Evolutionary conservation across 2,329 filamentous ascomycete species (phyloP).

Genomic region (Colletotrichum australisinense): DNA sequence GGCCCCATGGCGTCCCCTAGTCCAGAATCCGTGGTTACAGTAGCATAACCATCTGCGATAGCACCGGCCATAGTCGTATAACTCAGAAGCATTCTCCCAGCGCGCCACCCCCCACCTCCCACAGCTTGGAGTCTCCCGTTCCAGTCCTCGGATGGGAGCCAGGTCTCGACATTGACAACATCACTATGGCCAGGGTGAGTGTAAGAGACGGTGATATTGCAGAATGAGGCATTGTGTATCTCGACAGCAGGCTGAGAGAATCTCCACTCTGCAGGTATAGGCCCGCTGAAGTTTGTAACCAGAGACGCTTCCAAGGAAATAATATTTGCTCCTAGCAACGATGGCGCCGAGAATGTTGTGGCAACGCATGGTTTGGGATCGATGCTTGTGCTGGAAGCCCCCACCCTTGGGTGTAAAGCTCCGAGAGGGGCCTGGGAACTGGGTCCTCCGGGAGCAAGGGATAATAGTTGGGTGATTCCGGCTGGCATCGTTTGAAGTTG

Average conservation of each 20-base stretch:
- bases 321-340: conserved; percentile 5
- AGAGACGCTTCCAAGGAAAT: background rate
- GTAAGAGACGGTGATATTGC: conserved; percentile 43
- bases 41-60: conserved; percentile 37
- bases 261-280: background rate
- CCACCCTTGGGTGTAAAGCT: background rate
- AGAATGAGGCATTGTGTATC: conserved; percentile 35
- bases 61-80: conserved; percentile 37
- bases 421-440: background rate
- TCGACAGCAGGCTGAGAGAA: conserved; percentile 9
- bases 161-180: conserved; percentile 39
- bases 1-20: conserved; percentile 4
- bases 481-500: background rate
- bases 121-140: conserved; percentile 43
- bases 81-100: conserved; percentile 11
- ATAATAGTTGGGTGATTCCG: background rate
- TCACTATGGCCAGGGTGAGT: conserved; percentile 40
- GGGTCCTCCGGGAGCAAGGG: background rate
- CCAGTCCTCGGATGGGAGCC: conserved; percentile 41
- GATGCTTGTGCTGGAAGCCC: background rate
- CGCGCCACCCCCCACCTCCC: conserved; percentile 43
- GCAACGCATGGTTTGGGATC: background rate
- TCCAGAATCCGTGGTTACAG: conserved; percentile 38
- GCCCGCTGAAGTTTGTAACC: conserved; percentile 8
- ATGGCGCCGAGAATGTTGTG: background rate